Percentiles rank a stretch among this genome's conserved stretches.
phyloP scores from a whole-genome alignment of 1,139 yeast genomes.

The Zygoascus hellenicus region DNA sequence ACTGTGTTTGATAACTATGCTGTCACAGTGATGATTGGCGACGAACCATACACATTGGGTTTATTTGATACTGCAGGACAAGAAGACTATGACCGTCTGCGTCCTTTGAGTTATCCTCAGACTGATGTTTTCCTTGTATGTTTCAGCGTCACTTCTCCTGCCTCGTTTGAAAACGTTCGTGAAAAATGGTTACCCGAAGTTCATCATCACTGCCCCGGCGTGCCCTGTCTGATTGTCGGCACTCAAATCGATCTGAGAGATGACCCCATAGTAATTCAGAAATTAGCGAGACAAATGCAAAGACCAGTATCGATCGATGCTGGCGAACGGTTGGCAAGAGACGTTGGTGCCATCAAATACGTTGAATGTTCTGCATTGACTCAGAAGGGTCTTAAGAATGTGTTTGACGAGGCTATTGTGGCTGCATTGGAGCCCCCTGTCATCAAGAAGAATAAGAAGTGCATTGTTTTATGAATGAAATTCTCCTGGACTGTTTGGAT shows the following conservation, averaged over 20 bases:
- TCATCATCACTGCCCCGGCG: slow-evolving; percentile 96
- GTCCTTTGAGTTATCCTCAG: slow-evolving; percentile 94
- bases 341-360: slow-evolving; percentile 89
- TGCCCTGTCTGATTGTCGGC: slow-evolving; percentile 92
- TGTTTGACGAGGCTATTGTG: slow-evolving; percentile 94
- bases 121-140: slow-evolving; percentile 95
- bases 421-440: slow-evolving; percentile 89
- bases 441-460: slow-evolving; percentile 73
- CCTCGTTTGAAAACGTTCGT: slow-evolving; percentile 95
- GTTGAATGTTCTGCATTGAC: slow-evolving; percentile 98
- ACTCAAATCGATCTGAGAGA: slow-evolving; percentile 93
- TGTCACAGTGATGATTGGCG: slow-evolving; percentile 97
- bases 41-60: slow-evolving; percentile 94
- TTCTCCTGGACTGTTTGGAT: background rate
- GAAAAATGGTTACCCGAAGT: slow-evolving; percentile 99
- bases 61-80: slow-evolving; percentile 98
- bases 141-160: slow-evolving; percentile 92
- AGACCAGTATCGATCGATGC: slow-evolving; percentile 79
- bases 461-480: slow-evolving; percentile 58
- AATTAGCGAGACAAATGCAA: slow-evolving; percentile 84
- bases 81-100: slow-evolving; percentile 94
- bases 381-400: slow-evolving; percentile 91
- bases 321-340: slow-evolving; percentile 91
- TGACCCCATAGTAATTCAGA: slow-evolving; percentile 83
- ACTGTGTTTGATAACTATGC: slow-evolving; percentile 96